Evolutionary conservation across 2,329 filamentous ascomycete genomes (phyloP), one percentile per base, ranked within the genome.

Genomic region (Penicillium hordei): DNA sequence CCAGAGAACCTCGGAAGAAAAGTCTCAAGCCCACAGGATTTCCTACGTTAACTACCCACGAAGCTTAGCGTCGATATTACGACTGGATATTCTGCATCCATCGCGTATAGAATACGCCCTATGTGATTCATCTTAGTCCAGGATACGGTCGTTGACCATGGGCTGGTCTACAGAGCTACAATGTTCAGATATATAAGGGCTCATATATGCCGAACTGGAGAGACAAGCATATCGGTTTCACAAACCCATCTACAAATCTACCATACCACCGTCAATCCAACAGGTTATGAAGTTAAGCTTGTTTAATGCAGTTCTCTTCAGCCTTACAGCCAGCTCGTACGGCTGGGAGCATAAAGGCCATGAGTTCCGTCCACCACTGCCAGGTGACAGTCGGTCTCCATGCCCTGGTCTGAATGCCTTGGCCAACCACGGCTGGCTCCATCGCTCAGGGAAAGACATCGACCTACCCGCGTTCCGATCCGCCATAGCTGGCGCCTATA

Each of bases 371-470:
- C 25, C 50, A 52, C 31, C 40, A 15, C 31, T 45, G 7, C 40
- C 21, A 38, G 25, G 27, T 4, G 50, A 44, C 29, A 44, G 50
- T 21, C 51, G 51, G 15, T 53, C 51, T 5, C 51, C 51, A 29
- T 53, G 51, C 31, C 51, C 51, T 15, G 42, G 51, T n/a, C 51
- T 53, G 1, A 53, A 53, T 15, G 51, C 51, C 12, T 17, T 53
- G n/a, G 31, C 51, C 31, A 53, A 53, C 33, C 51, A 53, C 17
- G 51, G 40, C 33, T 53, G 27, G 15, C 42, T 53, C 9, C 51
- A 42, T 45, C 51, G 51, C 17, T 45, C 33, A 6, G 51, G 51
- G 5, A 45, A 45, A 31, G 23, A 53, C 42, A 53, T 53, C 23
- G 51, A 53, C 15, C 23, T 52, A 9, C 21, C 40, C 17, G 17